These are phyloP conservation scores for Penicillium nordicum DNA, from an alignment of 2,329 filamentous ascomycete genomes.

Conservation along the genomic window DNA sequence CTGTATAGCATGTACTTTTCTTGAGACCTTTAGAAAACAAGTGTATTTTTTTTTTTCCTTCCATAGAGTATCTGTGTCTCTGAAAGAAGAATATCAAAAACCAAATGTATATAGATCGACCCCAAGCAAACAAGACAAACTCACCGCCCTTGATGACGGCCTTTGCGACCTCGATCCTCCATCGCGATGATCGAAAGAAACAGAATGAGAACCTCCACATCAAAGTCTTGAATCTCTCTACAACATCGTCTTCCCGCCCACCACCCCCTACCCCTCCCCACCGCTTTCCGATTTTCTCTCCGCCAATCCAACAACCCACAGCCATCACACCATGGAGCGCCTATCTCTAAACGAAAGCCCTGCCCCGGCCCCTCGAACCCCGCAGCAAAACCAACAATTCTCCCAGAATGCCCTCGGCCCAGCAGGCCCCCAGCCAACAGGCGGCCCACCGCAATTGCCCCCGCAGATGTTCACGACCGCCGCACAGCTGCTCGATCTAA, in stretches of 20 bases:
- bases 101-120: slow-evolving; percentile 2
- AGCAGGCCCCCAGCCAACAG: slow-evolving; percentile 25
- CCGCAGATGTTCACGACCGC: slow-evolving; percentile 99
- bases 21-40: not conserved
- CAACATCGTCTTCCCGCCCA: not conserved
- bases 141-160: slow-evolving; percentile 18
- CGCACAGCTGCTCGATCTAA: slow-evolving; percentile 89
- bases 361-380: slow-evolving; percentile 24
- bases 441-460: slow-evolving; percentile 48
- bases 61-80: not conserved
- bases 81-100: not conserved
- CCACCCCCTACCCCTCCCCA: not conserved
- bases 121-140: slow-evolving; percentile 24
- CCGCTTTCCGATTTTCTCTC: slow-evolving; percentile 10
- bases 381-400: slow-evolving; percentile 28
- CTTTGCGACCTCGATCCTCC: slow-evolving; percentile 7
- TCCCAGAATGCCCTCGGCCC: slow-evolving; percentile 29
- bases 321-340: slow-evolving; percentile 33
- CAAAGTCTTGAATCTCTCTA: not conserved
- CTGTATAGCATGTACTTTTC: slow-evolving; percentile 9
- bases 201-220: slow-evolving; percentile 18
- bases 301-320: slow-evolving; percentile 6
- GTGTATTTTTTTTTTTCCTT: not conserved
- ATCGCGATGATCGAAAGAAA: not conserved
- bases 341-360: slow-evolving; percentile 35